Evolutionary conservation across 2,329 filamentous ascomycete genomes (phyloP), one percentile per base, ranked within the genome.

Genomic region (Atkinsonella hypoxylon): DNA sequence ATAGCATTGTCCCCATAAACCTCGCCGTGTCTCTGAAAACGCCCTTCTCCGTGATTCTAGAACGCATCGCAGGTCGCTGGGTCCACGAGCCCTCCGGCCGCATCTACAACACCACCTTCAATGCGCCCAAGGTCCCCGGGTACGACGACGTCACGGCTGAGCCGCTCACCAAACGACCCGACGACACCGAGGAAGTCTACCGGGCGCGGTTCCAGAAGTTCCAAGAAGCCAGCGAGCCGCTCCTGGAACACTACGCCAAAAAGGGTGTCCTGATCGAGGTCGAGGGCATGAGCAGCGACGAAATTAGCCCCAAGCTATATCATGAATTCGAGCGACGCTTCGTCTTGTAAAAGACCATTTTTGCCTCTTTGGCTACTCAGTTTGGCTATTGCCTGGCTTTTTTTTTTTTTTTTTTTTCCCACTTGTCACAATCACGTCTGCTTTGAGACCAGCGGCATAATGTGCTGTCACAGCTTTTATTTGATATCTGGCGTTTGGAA

Each of bases 41-140:
- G 0, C 93, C 93, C 0, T 80, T 87, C 34, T 79, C 85, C 9
- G 87, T 96, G 54, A 89, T 98, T 54, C 77, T 97, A 57, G 82
- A 89, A 59, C 85, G 93, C 50, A 96, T 98, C 59, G 82, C 87
- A 42, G 89, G 89, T 48, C 85, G 93, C 51, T 96, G 90, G 90
- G 85, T 96, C 40, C 93, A 98, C 68, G 86, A 87, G 61, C 82
- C 89, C 0, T 95, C 89, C 0, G 93, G 93, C 1, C 79, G 93
- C 30, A 85, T 96, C 15, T 98, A 98, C 74, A 98, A 98, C 66
- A 94, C 89, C 2, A 83, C 83, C 0, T 98, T 95, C 73, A 89
- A 97, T 63, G 78, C 86, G 8, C 93, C 93, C 1, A 85, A 83
- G 57, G 81, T 90, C 1, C 69, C 81, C 0, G 91, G 93, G 26